phyloP scores from a whole-genome alignment of 345 rosid genomes.

The Stellera chamaejasme region DNA sequence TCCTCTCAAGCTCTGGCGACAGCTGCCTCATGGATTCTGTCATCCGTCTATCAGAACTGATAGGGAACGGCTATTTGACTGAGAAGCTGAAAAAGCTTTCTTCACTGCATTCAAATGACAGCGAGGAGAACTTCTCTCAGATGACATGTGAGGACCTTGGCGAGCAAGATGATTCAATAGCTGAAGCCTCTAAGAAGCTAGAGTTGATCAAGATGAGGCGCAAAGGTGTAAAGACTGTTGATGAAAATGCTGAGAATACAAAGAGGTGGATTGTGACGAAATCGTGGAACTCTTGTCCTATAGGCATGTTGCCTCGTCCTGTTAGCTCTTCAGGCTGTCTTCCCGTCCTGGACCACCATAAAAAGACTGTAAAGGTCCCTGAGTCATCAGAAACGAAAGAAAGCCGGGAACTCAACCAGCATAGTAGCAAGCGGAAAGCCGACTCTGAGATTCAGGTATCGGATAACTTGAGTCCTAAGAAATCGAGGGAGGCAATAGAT shows the following conservation, averaged over 20 bases:
- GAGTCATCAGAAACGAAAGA: constrained; percentile 19
- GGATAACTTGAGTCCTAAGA: constrained; percentile 24
- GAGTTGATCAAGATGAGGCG: constrained; percentile 35
- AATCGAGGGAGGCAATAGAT: constrained; percentile 31
- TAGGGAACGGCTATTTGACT: constrained; percentile 25
- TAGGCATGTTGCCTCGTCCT: constrained; percentile 65
- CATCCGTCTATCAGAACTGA: constrained; percentile 36
- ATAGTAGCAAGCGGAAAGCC: constrained; percentile 27
- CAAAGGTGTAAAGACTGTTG: constrained; percentile 18
- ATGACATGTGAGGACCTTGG: constrained; percentile 18
- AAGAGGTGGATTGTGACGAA: constrained; percentile 50
- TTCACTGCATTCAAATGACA: constrained; percentile 16
- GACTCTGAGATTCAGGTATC: constrained; percentile 8
- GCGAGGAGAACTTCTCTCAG: constrained; percentile 22
- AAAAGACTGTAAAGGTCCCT: constrained; percentile 3
- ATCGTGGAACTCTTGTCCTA: constrained; percentile 81
- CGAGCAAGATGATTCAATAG: constrained; percentile 40
- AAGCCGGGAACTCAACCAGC: constrained; percentile 14
- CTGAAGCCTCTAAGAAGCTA: constrained; percentile 50
- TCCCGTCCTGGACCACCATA: constrained; percentile 41
- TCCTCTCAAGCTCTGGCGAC: constrained; percentile 32
- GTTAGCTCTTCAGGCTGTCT: constrained; percentile 56
- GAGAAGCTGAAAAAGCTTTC: constrained; percentile 47
- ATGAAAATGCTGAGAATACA: constrained; percentile 16
- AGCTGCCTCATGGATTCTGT: constrained; percentile 43